Percentiles rank a stretch among this genome's conserved stretches.
phyloP scores from a whole-genome alignment of 2,329 filamentous ascomycete species.

The Aotearoamyces nothofagi region DNA sequence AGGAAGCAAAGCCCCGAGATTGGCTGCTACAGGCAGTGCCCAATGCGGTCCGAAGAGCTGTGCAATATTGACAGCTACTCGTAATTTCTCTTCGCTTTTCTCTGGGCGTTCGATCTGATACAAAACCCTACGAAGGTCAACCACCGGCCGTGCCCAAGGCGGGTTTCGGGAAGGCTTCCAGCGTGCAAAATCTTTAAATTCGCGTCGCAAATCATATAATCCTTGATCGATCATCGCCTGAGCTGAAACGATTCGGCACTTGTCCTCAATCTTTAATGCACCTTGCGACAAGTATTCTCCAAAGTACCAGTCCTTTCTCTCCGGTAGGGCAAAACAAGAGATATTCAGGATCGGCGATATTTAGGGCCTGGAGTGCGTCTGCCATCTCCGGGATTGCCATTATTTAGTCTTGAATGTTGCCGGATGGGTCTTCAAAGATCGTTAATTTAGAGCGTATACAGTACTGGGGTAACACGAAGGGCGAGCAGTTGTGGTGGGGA shows the following conservation, averaged over 20 bases:
- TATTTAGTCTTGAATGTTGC: constrained; percentile 4
- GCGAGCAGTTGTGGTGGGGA: no score
- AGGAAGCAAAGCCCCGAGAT: constrained; percentile 1
- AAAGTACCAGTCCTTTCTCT: constrained; percentile 1
- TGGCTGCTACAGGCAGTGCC: constrained; percentile 2
- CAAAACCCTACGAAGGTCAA: constrained; percentile 1
- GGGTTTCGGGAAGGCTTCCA: constrained; percentile 1
- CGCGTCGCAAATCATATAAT: constrained; percentile 1
- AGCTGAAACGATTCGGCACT: constrained; percentile 1
- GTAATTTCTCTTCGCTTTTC: constrained; percentile 1
- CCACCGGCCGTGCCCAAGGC: constrained; percentile 1
- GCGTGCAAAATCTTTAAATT: constrained; percentile 1
- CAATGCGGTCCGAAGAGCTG: constrained; percentile 1
- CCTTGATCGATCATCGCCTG: constrained; percentile 2
- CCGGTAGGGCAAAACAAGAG: constrained; percentile 3
- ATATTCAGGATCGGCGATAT: constrained; percentile 4
- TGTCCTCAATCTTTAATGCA: constrained; percentile 1
- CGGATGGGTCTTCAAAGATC: no score
- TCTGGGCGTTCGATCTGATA: constrained; percentile 1
- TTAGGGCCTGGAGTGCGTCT: constrained; percentile 4
- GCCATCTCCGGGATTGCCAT: constrained; percentile 4
- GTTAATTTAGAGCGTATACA: no score
- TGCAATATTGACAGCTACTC: constrained; percentile 1
- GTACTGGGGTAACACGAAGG: no score
- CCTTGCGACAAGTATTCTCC: constrained; percentile 2